A percentile compares a stretch with the other conserved stretches of the same genome.
phyloP scores from a whole-genome alignment of 1,284 basidiomycete genomes.

The Malassezia pachydermatis region DNA sequence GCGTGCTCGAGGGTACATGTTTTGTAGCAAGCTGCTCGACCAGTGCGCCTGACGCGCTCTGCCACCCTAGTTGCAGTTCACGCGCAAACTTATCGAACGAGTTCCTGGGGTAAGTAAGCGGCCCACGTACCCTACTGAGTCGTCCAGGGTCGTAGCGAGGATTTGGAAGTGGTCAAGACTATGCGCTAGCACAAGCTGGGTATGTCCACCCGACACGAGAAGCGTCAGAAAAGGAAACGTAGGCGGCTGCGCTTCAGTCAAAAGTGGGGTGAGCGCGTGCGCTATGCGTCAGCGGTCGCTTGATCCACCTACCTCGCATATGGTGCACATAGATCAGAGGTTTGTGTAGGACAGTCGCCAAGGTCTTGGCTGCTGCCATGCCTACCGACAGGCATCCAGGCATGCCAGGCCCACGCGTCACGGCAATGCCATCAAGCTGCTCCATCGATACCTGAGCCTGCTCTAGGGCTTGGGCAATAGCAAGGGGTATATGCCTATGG shows the following conservation, averaged over 20 bases:
- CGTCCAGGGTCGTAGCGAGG: constrained; percentile 36
- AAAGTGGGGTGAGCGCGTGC: constrained; percentile 28
- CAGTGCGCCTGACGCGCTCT: constrained; percentile 33
- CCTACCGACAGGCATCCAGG: constrained; percentile 33
- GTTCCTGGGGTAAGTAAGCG: constrained; percentile 16
- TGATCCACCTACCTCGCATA: constrained; percentile 34
- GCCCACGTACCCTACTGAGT: constrained; percentile 31
- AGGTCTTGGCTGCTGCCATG: constrained; percentile 32
- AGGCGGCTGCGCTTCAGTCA: constrained; percentile 25
- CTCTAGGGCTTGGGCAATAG: constrained; percentile 26
- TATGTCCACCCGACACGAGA: constrained; percentile 45
- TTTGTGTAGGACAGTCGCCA: constrained; percentile 27
- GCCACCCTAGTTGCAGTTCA: constrained; percentile 33
- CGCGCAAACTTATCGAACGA: constrained; percentile 43
- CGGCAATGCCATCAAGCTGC: constrained; percentile 41
- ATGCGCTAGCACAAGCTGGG: constrained; percentile 34
- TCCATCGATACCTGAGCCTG: constrained; percentile 14
- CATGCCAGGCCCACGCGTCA: constrained; percentile 46
- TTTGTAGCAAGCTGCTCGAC: constrained; percentile 25
- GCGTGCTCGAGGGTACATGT: neutral
- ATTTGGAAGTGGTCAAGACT: constrained; percentile 25
- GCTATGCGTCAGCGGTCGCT: constrained; percentile 8
- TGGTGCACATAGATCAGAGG: constrained; percentile 43
- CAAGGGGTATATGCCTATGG: constrained; percentile 27
- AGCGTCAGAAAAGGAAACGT: constrained; percentile 39